Conservation (phyloP, 2,329 filamentous ascomycete species). For the Byssothecium circinans region DNA sequence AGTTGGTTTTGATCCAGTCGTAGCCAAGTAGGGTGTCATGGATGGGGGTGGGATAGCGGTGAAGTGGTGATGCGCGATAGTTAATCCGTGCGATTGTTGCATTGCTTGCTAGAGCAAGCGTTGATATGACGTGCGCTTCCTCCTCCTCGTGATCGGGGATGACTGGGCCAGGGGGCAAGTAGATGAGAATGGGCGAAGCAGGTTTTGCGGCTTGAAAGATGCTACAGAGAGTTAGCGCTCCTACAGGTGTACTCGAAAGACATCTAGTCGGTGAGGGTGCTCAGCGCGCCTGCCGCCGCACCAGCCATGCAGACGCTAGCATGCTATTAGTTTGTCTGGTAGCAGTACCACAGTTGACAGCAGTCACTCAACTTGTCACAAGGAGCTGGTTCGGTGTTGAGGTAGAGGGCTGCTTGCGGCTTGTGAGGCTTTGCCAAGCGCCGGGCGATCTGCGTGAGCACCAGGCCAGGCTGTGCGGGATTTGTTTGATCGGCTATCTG, state of each 20-base stretch:
- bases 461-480: too few species aligned
- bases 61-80: conserved; percentile 44
- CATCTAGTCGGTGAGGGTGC: background rate
- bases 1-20: conserved; percentile 51
- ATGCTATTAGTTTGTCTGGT: too few species aligned
- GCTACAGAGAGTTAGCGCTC: conserved; percentile 24
- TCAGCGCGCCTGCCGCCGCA: too few species aligned
- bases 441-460: background rate
- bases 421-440: too few species aligned
- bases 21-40: conserved; percentile 52
- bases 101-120: conserved; percentile 40
- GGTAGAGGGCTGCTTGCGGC: too few species aligned
- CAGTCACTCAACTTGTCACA: too few species aligned
- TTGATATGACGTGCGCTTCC: conserved; percentile 36
- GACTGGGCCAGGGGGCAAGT: conserved; percentile 49
- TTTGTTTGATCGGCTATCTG: too few species aligned
- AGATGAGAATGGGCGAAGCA: conserved; percentile 42
- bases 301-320: too few species aligned
- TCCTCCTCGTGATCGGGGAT: conserved; percentile 23
- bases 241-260: conserved; percentile 4
- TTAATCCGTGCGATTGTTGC: conserved; percentile 50
- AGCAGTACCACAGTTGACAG: too few species aligned
- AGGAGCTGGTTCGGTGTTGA: too few species aligned
- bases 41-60: conserved; percentile 49
- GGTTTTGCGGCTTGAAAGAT: conserved; percentile 35